phyloP scores from a whole-genome alignment of 441 rosid genomes.

The Rhodomyrtus psidioides region DNA sequence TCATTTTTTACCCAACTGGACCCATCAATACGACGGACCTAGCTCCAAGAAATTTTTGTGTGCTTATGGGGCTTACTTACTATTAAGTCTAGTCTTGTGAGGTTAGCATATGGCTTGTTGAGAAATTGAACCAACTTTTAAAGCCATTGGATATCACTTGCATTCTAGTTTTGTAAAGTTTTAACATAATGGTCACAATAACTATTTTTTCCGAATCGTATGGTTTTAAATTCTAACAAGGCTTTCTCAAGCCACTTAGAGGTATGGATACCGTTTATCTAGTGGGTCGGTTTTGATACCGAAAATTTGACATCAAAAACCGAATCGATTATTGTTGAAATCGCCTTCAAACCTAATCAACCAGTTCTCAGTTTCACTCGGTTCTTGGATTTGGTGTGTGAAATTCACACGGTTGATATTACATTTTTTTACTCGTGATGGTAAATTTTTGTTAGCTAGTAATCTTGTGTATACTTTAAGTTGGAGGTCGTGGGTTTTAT shows the following conservation, averaged over 20 bases:
- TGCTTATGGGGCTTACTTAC: background rate
- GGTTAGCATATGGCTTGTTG: background rate
- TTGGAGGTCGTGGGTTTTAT: background rate
- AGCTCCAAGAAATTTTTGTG: background rate
- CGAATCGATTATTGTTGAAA: background rate
- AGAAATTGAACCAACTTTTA: background rate
- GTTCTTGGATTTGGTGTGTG: fast-evolving
- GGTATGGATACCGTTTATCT: fast-evolving
- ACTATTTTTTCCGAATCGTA: background rate
- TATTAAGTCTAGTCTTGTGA: background rate
- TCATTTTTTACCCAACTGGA: too few relatives aligned
- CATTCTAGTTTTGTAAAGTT: background rate
- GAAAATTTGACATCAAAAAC: fast-evolving
- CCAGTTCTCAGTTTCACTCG: fast-evolving
- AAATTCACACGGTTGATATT: background rate
- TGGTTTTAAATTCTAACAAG: background rate
- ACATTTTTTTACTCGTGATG: background rate
- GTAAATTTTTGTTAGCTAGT: background rate
- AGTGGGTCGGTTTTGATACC: fast-evolving
- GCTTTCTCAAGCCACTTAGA: background rate
- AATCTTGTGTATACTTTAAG: background rate
- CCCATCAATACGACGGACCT: too few relatives aligned
- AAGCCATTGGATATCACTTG: background rate
- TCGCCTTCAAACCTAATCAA: fast-evolving
- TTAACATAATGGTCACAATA: background rate